phyloP scores from a whole-genome alignment of 352 stramenopile species.

The Peronospora belbahrii region DNA sequence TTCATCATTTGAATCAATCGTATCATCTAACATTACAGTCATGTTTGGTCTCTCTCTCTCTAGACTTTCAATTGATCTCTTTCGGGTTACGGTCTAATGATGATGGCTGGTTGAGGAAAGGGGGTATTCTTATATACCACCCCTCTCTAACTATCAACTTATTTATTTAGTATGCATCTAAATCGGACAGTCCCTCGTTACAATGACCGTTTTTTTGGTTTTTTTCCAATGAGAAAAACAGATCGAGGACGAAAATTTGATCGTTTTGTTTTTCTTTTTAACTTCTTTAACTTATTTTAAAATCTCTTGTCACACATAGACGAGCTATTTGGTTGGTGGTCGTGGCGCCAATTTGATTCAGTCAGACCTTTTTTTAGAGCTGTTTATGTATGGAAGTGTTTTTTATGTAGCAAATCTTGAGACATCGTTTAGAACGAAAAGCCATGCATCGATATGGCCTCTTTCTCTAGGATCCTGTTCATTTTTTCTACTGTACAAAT shows the following conservation, averaged over 20 bases:
- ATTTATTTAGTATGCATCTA: no score
- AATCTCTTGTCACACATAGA: constrained; percentile 3
- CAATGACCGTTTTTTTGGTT: constrained; percentile 8
- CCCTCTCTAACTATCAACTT: no score
- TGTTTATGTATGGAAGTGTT: no score
- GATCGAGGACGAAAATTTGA: no score
- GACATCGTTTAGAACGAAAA: no score
- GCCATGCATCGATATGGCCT: no score
- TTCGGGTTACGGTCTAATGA: constrained; percentile 10
- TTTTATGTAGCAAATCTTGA: constrained; percentile 10
- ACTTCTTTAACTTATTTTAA: not conserved
- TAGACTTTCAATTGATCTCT: constrained; percentile 1
- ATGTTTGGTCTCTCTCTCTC: no score
- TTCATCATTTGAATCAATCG: constrained; percentile 57
- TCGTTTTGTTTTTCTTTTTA: no score
- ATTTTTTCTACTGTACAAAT: no score
- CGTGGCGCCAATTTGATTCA: not conserved
- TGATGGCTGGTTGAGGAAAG: constrained; percentile 23
- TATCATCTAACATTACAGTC: constrained; percentile 31
- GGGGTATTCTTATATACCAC: no score
- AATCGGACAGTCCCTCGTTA: constrained; percentile 11
- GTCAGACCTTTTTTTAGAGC: not conserved
- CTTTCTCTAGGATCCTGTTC: no score
- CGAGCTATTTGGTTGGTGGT: constrained; percentile 12
- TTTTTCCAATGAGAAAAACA: constrained; percentile 8